Evolutionary conservation across 2,329 filamentous ascomycete species (phyloP).

Genomic region (Pseudogymnoascus sp.): DNA sequence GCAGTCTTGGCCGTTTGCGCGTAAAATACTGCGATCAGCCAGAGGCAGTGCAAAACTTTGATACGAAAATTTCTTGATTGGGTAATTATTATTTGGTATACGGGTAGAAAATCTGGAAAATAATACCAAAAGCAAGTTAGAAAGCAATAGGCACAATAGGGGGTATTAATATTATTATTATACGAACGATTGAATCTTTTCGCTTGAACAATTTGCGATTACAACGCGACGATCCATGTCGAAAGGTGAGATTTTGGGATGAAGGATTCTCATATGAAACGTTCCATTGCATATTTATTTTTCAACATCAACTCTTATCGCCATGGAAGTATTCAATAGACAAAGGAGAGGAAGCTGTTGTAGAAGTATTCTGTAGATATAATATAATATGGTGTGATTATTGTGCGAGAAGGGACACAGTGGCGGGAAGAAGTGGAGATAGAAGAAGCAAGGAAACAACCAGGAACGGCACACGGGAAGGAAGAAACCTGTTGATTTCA

Average conservation of each 20-base stretch:
- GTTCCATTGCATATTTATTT: not conserved
- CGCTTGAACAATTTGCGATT: not conserved
- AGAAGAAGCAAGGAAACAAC: not conserved
- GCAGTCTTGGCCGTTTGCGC: not conserved
- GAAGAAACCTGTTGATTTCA: not conserved
- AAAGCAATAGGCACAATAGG: not conserved
- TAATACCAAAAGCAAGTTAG: not conserved
- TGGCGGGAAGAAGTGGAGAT: conserved; percentile 3
- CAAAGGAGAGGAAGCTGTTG: not conserved
- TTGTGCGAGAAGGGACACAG: not conserved
- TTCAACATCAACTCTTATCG: no score
- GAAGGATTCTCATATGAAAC: not conserved
- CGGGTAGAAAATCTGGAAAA: not conserved
- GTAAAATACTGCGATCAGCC: no score
- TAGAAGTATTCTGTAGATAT: not conserved
- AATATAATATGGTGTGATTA: conserved; percentile 1
- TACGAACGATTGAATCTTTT: not conserved
- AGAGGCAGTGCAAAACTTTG: conserved; percentile 1
- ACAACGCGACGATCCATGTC: not conserved
- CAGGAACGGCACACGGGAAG: not conserved
- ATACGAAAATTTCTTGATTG: not conserved
- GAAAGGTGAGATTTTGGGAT: not conserved
- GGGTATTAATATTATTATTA: not conserved
- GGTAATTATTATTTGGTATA: not conserved
- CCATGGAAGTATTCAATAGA: not conserved